Conservation (phyloP, 2,329 filamentous ascomycete genomes). For the Aureobasidium musti region DNA sequence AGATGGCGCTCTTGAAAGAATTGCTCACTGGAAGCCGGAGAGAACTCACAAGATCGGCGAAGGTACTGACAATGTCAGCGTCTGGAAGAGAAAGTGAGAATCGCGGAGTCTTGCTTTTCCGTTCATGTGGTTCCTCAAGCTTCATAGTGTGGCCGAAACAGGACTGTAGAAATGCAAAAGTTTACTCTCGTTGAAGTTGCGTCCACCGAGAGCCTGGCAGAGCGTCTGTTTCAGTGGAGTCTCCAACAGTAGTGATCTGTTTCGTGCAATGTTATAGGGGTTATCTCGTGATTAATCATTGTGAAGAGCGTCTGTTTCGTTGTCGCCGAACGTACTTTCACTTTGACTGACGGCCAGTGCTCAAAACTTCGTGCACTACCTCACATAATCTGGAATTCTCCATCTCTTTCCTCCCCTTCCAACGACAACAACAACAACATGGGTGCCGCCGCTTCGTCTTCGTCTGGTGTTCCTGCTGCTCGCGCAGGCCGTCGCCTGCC, state of each 20-base stretch:
- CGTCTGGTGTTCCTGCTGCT: background rate
- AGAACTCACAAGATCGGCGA: constrained; percentile 60
- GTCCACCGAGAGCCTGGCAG: background rate
- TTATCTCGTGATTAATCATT: background rate
- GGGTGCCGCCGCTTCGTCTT: background rate
- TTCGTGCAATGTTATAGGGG: background rate
- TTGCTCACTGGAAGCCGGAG: constrained; percentile 59
- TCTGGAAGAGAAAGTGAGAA: constrained; percentile 44
- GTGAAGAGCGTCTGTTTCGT: too few relatives aligned
- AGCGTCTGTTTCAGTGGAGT: background rate
- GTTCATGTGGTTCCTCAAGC: background rate
- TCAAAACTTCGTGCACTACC: background rate
- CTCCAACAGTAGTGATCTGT: too few relatives aligned
- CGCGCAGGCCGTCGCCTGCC: background rate
- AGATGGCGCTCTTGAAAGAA: constrained; percentile 45
- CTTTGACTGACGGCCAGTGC: background rate
- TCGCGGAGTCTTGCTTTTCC: too few relatives aligned
- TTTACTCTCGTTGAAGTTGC: background rate
- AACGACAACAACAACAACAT: background rate
- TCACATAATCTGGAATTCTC: background rate
- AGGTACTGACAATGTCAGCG: constrained; percentile 52
- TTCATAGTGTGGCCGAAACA: background rate
- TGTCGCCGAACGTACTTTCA: background rate
- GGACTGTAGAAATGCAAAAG: background rate
- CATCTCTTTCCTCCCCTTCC: background rate